These are phyloP conservation scores for Aspergillus costaricaensis DNA, from an alignment of 2,329 filamentous ascomycete species.

Conservation along the genomic window DNA sequence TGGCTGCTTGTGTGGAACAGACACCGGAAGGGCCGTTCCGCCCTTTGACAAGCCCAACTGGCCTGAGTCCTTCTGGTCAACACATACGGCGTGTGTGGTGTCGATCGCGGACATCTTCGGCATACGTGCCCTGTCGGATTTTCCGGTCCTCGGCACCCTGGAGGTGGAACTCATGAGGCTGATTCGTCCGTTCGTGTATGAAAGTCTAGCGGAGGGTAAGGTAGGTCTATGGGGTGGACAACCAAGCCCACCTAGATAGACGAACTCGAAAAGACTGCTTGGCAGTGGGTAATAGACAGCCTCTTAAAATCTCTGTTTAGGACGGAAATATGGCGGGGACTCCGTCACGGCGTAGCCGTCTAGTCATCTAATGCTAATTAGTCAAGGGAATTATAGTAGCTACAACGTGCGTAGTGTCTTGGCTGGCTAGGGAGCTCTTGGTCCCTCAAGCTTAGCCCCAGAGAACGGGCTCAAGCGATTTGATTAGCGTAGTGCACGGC, in stretches of 20 bases:
- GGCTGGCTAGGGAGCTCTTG: not conserved
- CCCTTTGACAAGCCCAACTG: not conserved
- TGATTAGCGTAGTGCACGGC: not conserved
- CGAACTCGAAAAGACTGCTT: conserved; percentile 2
- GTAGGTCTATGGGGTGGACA: not conserved
- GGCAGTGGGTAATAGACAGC: conserved; percentile 1
- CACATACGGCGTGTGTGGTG: not conserved
- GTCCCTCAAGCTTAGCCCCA: not conserved
- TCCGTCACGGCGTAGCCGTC: not conserved
- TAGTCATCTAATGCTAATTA: not conserved
- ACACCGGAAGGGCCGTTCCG: conserved; percentile 3
- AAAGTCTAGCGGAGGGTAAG: not conserved
- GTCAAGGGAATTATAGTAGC: not conserved
- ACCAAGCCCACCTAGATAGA: conserved; percentile 6
- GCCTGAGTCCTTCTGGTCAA: not conserved
- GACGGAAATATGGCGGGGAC: not conserved
- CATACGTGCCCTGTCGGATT: not conserved
- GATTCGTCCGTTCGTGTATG: conserved; percentile 3
- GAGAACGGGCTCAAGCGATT: not conserved
- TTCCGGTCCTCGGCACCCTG: not conserved
- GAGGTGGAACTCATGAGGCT: not conserved
- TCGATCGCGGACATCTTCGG: conserved; percentile 5
- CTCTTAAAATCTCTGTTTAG: not conserved
- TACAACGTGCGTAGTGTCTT: not conserved
- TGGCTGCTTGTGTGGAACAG: not conserved